Percentiles rank a stretch among this genome's conserved stretches.
phyloP scores from a whole-genome alignment of 164 flowering plant species.

The Nymphaea colorata region DNA sequence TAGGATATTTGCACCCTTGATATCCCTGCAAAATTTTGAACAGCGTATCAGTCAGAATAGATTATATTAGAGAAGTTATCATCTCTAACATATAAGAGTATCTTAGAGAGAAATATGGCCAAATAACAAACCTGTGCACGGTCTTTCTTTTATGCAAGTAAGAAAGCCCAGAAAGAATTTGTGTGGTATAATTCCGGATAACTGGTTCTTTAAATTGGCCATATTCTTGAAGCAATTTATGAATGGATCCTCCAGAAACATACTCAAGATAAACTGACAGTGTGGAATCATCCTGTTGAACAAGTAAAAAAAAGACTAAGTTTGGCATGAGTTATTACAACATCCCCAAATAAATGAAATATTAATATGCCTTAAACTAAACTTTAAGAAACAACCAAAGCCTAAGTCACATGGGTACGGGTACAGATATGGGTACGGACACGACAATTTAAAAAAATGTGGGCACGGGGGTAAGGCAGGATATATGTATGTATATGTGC shows the following conservation, averaged over 20 bases:
- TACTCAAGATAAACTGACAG: conserved; percentile 62
- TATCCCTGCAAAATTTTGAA: conserved; percentile 36
- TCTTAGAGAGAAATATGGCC: background rate
- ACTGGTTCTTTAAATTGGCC: conserved; percentile 54
- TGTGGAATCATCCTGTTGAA: conserved; percentile 41
- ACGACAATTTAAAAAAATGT: too few species aligned
- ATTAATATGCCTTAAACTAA: too few species aligned
- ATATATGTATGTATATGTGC: too few species aligned
- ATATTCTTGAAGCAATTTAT: conserved; percentile 69
- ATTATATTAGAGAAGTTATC: background rate
- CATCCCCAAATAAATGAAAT: too few species aligned
- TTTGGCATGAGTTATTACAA: too few species aligned
- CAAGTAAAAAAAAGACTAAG: background rate
- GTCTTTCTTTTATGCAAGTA: conserved; percentile 62
- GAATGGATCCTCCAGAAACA: conserved; percentile 80
- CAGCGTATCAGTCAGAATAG: background rate
- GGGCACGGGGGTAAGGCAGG: too few species aligned
- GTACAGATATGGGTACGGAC: too few species aligned
- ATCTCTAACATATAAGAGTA: too few species aligned
- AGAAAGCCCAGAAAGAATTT: conserved; percentile 67
- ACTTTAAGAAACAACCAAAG: too few species aligned
- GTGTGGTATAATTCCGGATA: conserved; percentile 55
- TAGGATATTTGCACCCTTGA: conserved; percentile 77
- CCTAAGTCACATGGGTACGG: too few species aligned
- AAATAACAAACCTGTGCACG: conserved; percentile 40